phyloP scores from a whole-genome alignment of 305 asterid genomes.

The Striga hermonthica region DNA sequence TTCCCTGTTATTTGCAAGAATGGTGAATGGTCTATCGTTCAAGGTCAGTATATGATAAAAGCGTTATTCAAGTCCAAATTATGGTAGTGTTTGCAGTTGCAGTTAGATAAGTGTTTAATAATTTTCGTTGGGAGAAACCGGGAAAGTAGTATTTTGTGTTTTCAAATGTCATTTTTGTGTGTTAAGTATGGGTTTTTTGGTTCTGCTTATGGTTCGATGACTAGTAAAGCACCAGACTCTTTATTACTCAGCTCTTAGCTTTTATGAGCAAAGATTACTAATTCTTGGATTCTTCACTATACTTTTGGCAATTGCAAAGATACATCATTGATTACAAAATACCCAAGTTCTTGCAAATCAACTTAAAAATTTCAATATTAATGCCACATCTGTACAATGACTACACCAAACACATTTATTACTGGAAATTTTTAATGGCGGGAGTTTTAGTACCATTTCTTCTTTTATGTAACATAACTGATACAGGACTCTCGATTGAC shows the following conservation, averaged over 20 bases:
- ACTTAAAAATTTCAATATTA: too few relatives aligned
- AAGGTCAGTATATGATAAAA: constrained; percentile 48
- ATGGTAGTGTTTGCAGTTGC: background rate
- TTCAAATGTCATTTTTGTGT: background rate
- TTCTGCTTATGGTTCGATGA: background rate
- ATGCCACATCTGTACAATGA: too few relatives aligned
- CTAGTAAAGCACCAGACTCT: background rate
- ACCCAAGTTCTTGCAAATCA: too few relatives aligned
- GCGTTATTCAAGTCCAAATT: background rate
- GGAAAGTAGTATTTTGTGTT: background rate
- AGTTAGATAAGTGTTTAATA: background rate
- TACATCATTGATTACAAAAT: background rate
- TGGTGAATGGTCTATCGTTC: constrained; percentile 93
- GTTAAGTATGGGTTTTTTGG: too few relatives aligned
- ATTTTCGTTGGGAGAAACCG: background rate
- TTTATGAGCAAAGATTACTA: background rate
- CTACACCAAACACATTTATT: background rate
- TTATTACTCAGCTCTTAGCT: background rate
- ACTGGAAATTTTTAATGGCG: background rate
- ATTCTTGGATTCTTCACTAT: background rate
- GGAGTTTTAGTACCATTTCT: background rate
- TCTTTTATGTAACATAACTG: background rate
- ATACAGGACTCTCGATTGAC: constrained; percentile 66
- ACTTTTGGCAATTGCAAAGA: background rate
- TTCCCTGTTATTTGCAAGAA: constrained; percentile 22